Conservation (phyloP, 345 rosid species). For the Citrus sp. region DNA sequence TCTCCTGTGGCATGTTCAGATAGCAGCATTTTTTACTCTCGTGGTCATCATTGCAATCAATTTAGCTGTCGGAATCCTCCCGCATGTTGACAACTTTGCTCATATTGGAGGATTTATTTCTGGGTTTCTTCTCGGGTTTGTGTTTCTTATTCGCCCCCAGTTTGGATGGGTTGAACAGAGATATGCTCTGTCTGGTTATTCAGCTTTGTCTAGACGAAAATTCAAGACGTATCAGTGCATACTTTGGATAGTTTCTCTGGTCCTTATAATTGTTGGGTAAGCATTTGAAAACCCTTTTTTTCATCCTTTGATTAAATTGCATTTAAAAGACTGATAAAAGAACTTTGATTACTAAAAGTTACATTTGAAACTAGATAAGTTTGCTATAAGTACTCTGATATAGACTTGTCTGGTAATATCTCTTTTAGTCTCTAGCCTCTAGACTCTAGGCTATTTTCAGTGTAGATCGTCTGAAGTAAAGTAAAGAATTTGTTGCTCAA, state of each 20-base stretch:
- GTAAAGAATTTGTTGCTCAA: background rate
- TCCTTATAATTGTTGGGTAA: slow-evolving; percentile 70
- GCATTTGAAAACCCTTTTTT: slow-evolving; percentile 11
- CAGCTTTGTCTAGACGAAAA: slow-evolving; percentile 35
- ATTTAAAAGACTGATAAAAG: background rate
- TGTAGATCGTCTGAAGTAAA: background rate
- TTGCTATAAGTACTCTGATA: background rate
- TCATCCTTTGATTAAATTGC: background rate
- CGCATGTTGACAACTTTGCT: slow-evolving; percentile 97
- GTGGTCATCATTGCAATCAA: slow-evolving; percentile 62
- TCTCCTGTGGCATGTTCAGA: slow-evolving; percentile 35
- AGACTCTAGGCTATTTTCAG: background rate
- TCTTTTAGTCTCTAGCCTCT: background rate
- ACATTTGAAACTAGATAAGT: background rate
- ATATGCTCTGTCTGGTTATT: slow-evolving; percentile 34
- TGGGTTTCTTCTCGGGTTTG: slow-evolving; percentile 88
- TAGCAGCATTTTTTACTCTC: slow-evolving; percentile 66
- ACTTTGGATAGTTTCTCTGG: slow-evolving; percentile 73
- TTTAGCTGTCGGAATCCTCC: slow-evolving; percentile 90
- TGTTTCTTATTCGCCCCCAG: slow-evolving; percentile 86
- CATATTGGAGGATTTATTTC: slow-evolving; percentile 91
- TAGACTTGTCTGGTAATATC: background rate
- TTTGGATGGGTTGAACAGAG: slow-evolving; percentile 70
- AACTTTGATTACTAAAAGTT: slow-evolving; percentile 1
- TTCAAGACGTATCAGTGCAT: slow-evolving; percentile 70